A percentile compares a stretch with the other conserved stretches of the same genome.
phyloP scores from a whole-genome alignment of 306 rosid genomes.

The Carpinus viminea region DNA sequence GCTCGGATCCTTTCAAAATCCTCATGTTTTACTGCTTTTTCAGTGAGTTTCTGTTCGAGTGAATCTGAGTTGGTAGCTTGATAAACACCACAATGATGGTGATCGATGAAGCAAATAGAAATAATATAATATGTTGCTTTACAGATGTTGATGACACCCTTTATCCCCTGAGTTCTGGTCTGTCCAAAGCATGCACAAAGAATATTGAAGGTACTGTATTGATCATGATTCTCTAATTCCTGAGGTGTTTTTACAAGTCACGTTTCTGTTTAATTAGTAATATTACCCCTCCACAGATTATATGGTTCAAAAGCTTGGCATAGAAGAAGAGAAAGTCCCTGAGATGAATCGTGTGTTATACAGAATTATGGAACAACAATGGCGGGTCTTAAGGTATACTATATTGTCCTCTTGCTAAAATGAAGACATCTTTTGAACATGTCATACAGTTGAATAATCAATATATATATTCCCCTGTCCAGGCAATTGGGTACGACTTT shows the following conservation, averaged over 20 bases:
- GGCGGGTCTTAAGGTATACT: conserved; percentile 85
- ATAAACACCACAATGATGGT: neutral
- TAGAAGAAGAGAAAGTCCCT: conserved; percentile 57
- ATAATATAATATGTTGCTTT: neutral
- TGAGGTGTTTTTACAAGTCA: neutral
- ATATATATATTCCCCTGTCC: conserved; percentile 24
- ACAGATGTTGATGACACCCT: conserved; percentile 94
- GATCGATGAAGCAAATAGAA: neutral
- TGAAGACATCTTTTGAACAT: neutral
- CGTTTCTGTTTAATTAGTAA: neutral
- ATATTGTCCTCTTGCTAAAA: conserved; percentile 5
- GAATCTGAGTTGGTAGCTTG: neutral
- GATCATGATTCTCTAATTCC: neutral
- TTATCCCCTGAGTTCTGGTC: conserved; percentile 69
- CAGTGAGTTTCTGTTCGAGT: neutral
- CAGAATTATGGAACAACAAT: conserved; percentile 79
- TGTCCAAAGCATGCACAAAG: conserved; percentile 47
- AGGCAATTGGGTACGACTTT: conserved; percentile 79
- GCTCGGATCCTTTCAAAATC: neutral
- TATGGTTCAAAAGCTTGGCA: conserved; percentile 71
- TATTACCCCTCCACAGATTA: conserved; percentile 39
- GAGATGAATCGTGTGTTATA: conserved; percentile 55
- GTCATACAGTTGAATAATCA: neutral
- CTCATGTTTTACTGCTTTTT: neutral
- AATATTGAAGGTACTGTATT: conserved; percentile 57